Percentiles rank a stretch among this genome's conserved stretches.
Evolutionary conservation across 495 filamentous ascomycete species (phyloP).

Genomic region (Xylaria bambusicola): DNA sequence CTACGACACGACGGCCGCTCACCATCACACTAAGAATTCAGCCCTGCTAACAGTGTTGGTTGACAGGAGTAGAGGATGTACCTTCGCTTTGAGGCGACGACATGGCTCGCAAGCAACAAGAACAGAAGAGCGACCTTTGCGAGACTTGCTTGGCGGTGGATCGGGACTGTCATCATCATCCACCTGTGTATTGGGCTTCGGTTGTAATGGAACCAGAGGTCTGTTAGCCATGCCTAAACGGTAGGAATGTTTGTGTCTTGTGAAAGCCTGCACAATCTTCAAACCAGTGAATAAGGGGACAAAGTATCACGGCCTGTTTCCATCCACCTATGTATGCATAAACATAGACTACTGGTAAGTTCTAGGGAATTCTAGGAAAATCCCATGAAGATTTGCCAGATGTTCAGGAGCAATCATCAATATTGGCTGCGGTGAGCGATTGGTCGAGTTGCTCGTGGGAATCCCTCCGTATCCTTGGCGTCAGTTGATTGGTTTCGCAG

Average conservation of each 20-base stretch:
- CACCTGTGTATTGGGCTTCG: neutral
- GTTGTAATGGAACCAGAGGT: slow-evolving; percentile 3
- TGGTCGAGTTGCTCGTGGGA: neutral
- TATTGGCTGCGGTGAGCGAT: neutral
- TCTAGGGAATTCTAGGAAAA: neutral
- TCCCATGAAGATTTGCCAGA: neutral
- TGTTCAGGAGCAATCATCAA: neutral
- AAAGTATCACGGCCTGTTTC: neutral
- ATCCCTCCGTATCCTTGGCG: neutral
- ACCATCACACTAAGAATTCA: slow-evolving; percentile 13
- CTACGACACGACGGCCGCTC: slow-evolving; percentile 8
- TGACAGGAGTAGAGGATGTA: neutral
- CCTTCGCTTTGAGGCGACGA: slow-evolving; percentile 15
- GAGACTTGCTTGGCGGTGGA: neutral
- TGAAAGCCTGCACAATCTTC: neutral
- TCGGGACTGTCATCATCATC: neutral
- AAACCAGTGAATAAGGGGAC: neutral
- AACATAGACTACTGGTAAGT: neutral
- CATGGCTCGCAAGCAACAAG: slow-evolving; percentile 12
- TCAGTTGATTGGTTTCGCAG: neutral
- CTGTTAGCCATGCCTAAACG: neutral
- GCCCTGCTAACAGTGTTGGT: neutral
- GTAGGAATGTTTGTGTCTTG: neutral
- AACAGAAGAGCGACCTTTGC: neutral
- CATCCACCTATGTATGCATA: too few relatives aligned